These are phyloP conservation scores for Kalanchoe fedtschenkoi DNA, from an alignment of 164 flowering plant genomes.

Conservation along the genomic window DNA sequence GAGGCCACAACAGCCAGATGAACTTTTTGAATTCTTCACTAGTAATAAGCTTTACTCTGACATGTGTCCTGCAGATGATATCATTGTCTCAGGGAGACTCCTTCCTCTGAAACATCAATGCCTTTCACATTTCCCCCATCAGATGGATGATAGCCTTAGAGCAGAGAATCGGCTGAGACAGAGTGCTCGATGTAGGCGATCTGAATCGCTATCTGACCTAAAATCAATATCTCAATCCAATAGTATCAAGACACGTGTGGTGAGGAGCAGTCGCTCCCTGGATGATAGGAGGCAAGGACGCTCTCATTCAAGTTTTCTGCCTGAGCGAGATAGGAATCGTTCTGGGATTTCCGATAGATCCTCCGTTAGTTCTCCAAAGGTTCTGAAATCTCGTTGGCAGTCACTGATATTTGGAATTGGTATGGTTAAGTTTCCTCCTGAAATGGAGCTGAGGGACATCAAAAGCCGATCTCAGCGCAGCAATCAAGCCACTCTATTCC, in stretches of 20 bases:
- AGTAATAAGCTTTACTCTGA: neutral
- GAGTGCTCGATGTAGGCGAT: neutral
- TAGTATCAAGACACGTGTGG: neutral
- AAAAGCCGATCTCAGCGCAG: neutral
- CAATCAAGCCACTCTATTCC: neutral
- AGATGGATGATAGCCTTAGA: too few relatives aligned
- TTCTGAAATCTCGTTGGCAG: neutral
- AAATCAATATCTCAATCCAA: neutral
- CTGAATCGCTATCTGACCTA: neutral
- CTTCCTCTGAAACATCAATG: neutral
- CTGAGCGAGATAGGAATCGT: conserved; percentile 1
- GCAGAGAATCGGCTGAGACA: neutral
- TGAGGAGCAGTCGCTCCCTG: conserved; percentile 3
- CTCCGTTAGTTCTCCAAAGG: neutral
- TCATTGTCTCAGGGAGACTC: neutral
- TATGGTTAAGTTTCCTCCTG: conserved; percentile 2
- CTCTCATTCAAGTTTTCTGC: neutral
- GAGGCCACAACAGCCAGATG: neutral
- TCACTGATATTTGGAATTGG: conserved; percentile 3
- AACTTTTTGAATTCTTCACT: conserved; percentile 2
- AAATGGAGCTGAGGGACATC: conserved; percentile 5
- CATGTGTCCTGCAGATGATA: conserved; percentile 7
- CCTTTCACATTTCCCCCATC: neutral
- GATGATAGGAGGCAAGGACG: neutral
- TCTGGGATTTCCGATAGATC: neutral